phyloP scores from a whole-genome alignment of 2,329 filamentous ascomycete genomes.

The Aspergillus sergii region DNA sequence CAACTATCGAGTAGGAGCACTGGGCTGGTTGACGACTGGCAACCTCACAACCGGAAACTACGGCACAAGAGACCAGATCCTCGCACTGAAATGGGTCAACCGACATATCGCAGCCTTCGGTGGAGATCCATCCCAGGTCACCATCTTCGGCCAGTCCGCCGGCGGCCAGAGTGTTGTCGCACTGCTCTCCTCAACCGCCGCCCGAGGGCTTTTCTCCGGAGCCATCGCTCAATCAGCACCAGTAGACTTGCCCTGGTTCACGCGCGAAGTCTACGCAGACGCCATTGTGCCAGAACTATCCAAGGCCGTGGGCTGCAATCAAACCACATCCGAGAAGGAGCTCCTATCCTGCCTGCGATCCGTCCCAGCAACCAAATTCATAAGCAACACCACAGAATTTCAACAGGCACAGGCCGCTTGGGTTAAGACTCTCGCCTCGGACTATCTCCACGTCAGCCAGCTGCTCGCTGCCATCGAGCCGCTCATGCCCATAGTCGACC shows the following conservation, averaged over 20 bases:
- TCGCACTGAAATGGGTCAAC: conserved; percentile 32
- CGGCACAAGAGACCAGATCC: conserved; percentile 37
- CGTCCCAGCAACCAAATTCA: conserved; percentile 23
- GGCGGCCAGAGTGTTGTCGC: conserved; percentile 56
- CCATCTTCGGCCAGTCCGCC: conserved; percentile 40
- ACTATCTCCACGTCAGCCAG: conserved; percentile 21
- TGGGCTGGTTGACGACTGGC: conserved; percentile 37
- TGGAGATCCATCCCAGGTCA: conserved; percentile 34
- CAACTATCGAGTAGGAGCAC: conserved; percentile 38
- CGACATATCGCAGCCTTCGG: conserved; percentile 30
- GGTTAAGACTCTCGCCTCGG: conserved; percentile 11
- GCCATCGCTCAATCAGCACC: conserved; percentile 31
- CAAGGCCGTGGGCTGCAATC: conserved; percentile 27
- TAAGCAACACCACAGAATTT: conserved; percentile 26
- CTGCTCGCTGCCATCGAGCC: conserved; percentile 26
- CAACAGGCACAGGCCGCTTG: conserved; percentile 9
- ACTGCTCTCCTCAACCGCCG: conserved; percentile 27
- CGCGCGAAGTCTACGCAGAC: conserved; percentile 25
- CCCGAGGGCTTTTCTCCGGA: conserved; percentile 30
- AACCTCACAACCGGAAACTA: conserved; percentile 38
- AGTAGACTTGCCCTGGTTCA: conserved; percentile 30
- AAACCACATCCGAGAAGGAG: conserved; percentile 11
- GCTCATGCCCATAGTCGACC: conserved; percentile 31
- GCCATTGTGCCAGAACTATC: conserved; percentile 24
- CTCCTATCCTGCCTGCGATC: conserved; percentile 27